A percentile compares a stretch with the other conserved stretches of the same genome.
phyloP scores from a whole-genome alignment of 2,329 filamentous ascomycete genomes.

The Pseudopyrenochaeta lycopersici region DNA sequence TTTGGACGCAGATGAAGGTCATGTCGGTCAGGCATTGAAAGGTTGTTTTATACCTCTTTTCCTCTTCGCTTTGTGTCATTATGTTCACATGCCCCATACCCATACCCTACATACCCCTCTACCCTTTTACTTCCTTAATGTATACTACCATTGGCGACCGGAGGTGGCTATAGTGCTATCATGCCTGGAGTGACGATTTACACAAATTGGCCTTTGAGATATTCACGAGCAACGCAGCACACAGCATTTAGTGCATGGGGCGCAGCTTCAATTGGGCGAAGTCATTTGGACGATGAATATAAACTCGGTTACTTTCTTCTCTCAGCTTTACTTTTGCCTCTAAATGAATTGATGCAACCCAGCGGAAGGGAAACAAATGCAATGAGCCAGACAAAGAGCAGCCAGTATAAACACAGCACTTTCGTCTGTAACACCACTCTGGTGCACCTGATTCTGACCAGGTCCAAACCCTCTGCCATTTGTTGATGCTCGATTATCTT shows the following conservation, averaged over 20 bases:
- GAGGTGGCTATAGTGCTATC: background rate
- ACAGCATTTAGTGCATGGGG: background rate
- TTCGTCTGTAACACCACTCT: background rate
- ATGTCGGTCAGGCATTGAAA: slow-evolving; percentile 11
- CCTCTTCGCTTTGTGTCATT: slow-evolving; percentile 1
- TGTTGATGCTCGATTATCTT: too few species aligned
- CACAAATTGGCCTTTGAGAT: background rate
- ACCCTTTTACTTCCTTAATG: slow-evolving; percentile 14
- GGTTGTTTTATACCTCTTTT: slow-evolving; percentile 8
- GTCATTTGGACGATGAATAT: background rate
- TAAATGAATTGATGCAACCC: background rate
- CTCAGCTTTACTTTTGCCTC: background rate
- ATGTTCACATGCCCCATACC: slow-evolving; percentile 14
- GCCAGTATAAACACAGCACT: background rate
- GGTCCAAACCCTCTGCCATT: too few species aligned
- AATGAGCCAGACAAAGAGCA: background rate
- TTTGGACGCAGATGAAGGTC: slow-evolving; percentile 10
- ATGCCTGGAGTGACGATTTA: background rate
- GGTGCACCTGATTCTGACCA: too few species aligned
- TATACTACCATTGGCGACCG: slow-evolving; percentile 11
- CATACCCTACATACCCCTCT: background rate
- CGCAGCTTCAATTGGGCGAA: background rate
- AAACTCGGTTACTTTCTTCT: slow-evolving; percentile 4
- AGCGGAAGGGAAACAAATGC: background rate
- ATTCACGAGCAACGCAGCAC: background rate